Base-by-base conservation (phyloP, 2,329 filamentous ascomycete species). In the Aaosphaeria arxii region DNA sequence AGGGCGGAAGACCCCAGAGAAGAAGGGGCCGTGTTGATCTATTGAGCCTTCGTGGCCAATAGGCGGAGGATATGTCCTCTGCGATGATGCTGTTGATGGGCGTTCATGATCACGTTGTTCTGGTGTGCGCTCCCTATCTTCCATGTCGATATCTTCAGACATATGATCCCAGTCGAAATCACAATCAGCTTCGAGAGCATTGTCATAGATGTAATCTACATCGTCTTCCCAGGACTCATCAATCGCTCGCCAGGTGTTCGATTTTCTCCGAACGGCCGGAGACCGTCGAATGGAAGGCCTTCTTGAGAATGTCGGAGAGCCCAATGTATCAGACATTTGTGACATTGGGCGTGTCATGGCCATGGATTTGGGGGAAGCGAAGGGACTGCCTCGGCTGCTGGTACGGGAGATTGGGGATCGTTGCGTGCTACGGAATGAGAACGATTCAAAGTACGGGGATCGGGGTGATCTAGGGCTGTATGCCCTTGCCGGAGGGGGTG, bases 131-230 rank as follows among this genome's bases (percentile, higher is more conserved):
- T 72, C 70, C 45, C 72, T 63, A 44, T 74, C 70, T 30, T 42
- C 69, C 62, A 44, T 52, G 58, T 44, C 60, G 30, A 52, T 55
- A n/a, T 62, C 56, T 29, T 55, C 56, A 6, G 59, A 69, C 28
- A 53, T 52, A 36, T 59, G 70, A 47, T 76, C 72, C 80, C 81
- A 84, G 49, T 84, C 79, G 48, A 82, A 83, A 52, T 85, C 74
- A 53, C 78, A 83, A 45, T 80, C 78, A 1, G 81, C 80, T 62
- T 84, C 82, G 5, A 81, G 77, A 29, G 78, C 79, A 58, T 82
- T 77, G 51, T 83, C 78, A 55, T 84, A 84, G 57, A 79, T 82
- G 57, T 80, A 84, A 54, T 84, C 81, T 47, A 85, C 80, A 50
- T 83, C 80, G 36, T 82, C 80, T 56, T 85, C 81, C 82, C 82